A percentile compares a stretch with the other conserved stretches of the same genome.
Evolutionary conservation across 2,329 filamentous ascomycete species (phyloP).

Genomic region (Apiospora kogelbergensis): DNA sequence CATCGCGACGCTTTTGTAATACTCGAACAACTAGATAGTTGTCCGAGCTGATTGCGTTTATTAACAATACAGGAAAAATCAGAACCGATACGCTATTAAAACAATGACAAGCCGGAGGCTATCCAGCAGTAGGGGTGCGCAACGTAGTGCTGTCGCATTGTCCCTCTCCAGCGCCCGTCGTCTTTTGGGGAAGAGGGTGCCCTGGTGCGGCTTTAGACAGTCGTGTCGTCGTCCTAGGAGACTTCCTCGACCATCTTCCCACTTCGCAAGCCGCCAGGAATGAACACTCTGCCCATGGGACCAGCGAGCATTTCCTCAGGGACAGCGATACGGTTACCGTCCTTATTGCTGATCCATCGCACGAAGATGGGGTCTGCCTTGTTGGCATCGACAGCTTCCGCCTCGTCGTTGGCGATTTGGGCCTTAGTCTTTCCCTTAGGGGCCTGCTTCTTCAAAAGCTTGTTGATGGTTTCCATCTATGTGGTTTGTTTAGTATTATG

Average conservation of each 20-base stretch:
- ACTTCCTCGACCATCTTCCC: conserved; percentile 59
- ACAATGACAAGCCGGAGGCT: background rate
- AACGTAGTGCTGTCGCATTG: too few relatives aligned
- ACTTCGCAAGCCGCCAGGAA: conserved; percentile 27
- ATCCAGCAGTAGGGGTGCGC: background rate
- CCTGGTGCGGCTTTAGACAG: background rate
- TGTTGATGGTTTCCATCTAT: conserved; percentile 89
- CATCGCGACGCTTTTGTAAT: background rate
- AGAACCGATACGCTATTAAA: background rate
- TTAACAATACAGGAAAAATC: background rate
- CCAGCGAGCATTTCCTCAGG: conserved; percentile 67
- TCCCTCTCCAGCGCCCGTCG: background rate
- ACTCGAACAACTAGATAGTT: background rate
- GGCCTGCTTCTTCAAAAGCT: conserved; percentile 82
- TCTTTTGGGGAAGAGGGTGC: too few relatives aligned
- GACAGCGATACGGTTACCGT: conserved; percentile 63
- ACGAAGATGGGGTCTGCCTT: conserved; percentile 62
- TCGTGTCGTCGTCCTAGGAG: conserved; percentile 30
- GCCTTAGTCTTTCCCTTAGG: conserved; percentile 67
- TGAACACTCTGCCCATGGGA: conserved; percentile 62
- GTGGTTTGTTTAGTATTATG: conserved; percentile 4
- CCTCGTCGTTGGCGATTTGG: conserved; percentile 46
- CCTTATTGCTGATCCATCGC: conserved; percentile 69
- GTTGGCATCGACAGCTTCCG: conserved; percentile 42
- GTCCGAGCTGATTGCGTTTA: background rate